A percentile compares a stretch with the other conserved stretches of the same genome.
phyloP scores from a whole-genome alignment of 2,329 filamentous ascomycete genomes.

The Colletotrichum plurivorum region DNA sequence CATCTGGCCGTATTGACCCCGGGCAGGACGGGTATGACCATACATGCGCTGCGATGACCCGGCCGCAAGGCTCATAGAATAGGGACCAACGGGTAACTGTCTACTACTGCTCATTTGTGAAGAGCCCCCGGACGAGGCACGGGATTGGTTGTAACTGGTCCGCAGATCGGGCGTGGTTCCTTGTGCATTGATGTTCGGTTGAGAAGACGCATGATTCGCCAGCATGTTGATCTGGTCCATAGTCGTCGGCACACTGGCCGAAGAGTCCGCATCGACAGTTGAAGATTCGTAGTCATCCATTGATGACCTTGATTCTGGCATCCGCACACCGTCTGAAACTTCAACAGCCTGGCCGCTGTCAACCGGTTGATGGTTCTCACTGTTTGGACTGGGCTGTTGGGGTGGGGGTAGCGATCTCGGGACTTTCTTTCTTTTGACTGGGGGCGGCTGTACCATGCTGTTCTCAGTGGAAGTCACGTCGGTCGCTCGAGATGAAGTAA shows the following conservation, averaged over 20 bases:
- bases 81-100: not conserved
- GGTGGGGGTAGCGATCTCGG: not conserved
- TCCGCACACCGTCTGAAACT: too few species aligned
- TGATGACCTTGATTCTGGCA: too few species aligned
- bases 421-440: slow-evolving; percentile 16
- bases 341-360: not conserved
- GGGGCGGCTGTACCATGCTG: not conserved
- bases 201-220: not conserved
- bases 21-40: slow-evolving; percentile 7
- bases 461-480: not conserved
- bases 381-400: slow-evolving; percentile 1
- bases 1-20: slow-evolving; percentile 32
- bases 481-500: not conserved
- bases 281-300: too few species aligned
- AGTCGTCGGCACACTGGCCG: not conserved
- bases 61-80: not conserved
- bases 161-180: not conserved
- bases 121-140: not conserved
- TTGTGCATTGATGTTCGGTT: not conserved
- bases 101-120: not conserved
- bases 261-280: too few species aligned
- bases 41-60: slow-evolving; percentile 16
- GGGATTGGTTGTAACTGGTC: not conserved
- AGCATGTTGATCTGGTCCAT: slow-evolving; percentile 1
- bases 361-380: not conserved